Base-by-base conservation (phyloP, 208 protist genomes). In the Acanthamoeba quina region DNA sequence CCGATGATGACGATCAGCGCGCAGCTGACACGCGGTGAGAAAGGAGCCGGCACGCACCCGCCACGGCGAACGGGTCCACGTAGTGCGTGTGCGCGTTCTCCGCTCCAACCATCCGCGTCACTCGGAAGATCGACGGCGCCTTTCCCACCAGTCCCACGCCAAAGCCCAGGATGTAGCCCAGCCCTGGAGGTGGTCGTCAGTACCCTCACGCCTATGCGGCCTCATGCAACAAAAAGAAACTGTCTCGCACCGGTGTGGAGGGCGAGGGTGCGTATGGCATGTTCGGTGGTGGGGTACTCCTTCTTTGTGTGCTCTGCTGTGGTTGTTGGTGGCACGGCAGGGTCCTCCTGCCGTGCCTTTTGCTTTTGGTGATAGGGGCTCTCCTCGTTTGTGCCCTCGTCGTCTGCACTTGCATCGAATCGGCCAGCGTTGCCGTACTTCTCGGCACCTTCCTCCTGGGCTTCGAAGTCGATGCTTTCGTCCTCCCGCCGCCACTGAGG, bases 41-140 rank as follows among this genome's bases (percentile, higher is more conserved):
- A 31, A 26, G 21, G 5, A 26, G 19, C 34, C 29, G n/a, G 21
- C 47, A 83, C 74, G 52, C 52, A 89, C 82, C 82, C 13, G 82
- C 82, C 19, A 89, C n/a, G 1, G 49, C 34, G 82, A 89, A 89
- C 7, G 82, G 82, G 41, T 89, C 82, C 10, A 89, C 24, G 82
- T 66, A 66, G 82, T 89, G 82, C 29, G 29, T 37, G 64, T 70
- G 29, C 5, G 41, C n/a, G 41, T 37, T 60, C 49, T 89, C 54
- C 34, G 21, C 26, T 6, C 58, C 58, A 6, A 68, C 31, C 24
- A 60, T 60, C 21, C 49, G 58, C 21, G 34, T 21, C 34, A 64
- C 82, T 15, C 58, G 47, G 41, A 88, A 64, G 26, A 88, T 62
- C 24, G 82, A 62, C 58, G 47, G 49, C 0, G 49, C 54, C 54